Conservation (phyloP, 2,329 filamentous ascomycete genomes). For the Tolypocladium guangdongense region DNA sequence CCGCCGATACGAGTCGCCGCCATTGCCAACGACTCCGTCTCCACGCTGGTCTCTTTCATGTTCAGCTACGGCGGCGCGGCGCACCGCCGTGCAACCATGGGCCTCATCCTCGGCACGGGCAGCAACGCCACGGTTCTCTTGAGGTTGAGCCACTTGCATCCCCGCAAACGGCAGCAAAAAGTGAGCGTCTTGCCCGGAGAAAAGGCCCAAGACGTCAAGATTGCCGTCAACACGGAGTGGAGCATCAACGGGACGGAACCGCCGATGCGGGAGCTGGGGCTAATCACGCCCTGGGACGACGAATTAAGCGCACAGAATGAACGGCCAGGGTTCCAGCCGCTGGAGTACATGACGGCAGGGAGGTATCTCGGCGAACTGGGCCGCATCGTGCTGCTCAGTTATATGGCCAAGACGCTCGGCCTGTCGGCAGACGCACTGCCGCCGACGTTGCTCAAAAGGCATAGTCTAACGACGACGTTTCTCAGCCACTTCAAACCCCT, state of each 20-base stretch:
- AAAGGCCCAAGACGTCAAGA: constrained; percentile 42
- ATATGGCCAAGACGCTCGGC: constrained; percentile 35
- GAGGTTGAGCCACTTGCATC: constrained; percentile 48
- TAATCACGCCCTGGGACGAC: constrained; percentile 63
- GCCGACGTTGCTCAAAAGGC: constrained; percentile 39
- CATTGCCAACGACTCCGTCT: constrained; percentile 73
- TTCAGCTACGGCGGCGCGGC: constrained; percentile 54
- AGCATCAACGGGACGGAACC: constrained; percentile 66
- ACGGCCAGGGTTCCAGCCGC: constrained; percentile 64
- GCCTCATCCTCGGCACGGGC: constrained; percentile 71
- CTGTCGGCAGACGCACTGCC: constrained; percentile 39
- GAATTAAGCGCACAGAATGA: constrained; percentile 56
- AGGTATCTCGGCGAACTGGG: constrained; percentile 69
- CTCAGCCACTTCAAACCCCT: constrained; percentile 58
- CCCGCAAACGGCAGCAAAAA: constrained; percentile 45
- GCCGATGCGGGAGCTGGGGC: constrained; percentile 48
- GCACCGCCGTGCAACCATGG: constrained; percentile 61
- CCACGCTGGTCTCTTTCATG: constrained; percentile 66
- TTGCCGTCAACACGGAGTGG: constrained; percentile 78
- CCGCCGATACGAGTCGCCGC: constrained; percentile 61
- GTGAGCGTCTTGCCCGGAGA: constrained; percentile 37
- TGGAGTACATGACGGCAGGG: constrained; percentile 77
- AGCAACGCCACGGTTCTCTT: constrained; percentile 73
- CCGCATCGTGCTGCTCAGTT: constrained; percentile 58
- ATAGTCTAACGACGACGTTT: constrained; percentile 61